These are phyloP conservation scores for Beauveria bassiana DNA, from an alignment of 2,329 filamentous ascomycete genomes.

Conservation along the genomic window DNA sequence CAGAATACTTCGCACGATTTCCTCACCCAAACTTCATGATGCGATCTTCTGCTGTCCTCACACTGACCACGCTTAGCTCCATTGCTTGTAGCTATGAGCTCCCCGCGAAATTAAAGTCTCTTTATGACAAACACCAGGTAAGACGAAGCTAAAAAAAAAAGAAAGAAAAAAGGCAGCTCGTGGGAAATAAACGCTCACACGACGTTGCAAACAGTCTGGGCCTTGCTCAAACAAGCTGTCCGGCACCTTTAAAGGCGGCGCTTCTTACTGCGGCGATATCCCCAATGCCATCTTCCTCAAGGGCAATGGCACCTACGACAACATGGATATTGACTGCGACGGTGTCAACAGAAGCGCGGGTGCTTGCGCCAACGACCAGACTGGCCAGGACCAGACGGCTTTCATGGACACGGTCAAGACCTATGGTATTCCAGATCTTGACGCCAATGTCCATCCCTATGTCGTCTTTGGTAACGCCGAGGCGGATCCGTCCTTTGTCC, in stretches of 20 bases:
- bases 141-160: not conserved
- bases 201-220: not conserved
- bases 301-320: constrained; percentile 26
- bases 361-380: constrained; percentile 26
- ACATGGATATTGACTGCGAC: constrained; percentile 47
- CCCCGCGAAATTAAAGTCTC: constrained; percentile 12
- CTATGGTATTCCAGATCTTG: constrained; percentile 29
- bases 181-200: not conserved
- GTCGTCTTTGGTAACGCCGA: constrained; percentile 35
- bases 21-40: not conserved
- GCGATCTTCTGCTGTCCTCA: constrained; percentile 12
- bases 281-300: constrained; percentile 34
- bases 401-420: constrained; percentile 28
- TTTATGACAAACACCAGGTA: constrained; percentile 15
- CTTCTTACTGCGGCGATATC: constrained; percentile 10
- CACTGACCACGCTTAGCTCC: constrained; percentile 10
- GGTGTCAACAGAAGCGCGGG: constrained; percentile 33
- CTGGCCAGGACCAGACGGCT: constrained; percentile 29
- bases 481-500: constrained; percentile 24
- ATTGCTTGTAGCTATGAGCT: constrained; percentile 11
- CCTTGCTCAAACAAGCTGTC: constrained; percentile 6
- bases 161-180: too few species aligned
- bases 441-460: constrained; percentile 39
- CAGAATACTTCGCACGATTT: not conserved
- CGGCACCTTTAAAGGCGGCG: not conserved